Base-by-base conservation (phyloP, 2,329 filamentous ascomycete species). In the Fusarium camptoceras region DNA sequence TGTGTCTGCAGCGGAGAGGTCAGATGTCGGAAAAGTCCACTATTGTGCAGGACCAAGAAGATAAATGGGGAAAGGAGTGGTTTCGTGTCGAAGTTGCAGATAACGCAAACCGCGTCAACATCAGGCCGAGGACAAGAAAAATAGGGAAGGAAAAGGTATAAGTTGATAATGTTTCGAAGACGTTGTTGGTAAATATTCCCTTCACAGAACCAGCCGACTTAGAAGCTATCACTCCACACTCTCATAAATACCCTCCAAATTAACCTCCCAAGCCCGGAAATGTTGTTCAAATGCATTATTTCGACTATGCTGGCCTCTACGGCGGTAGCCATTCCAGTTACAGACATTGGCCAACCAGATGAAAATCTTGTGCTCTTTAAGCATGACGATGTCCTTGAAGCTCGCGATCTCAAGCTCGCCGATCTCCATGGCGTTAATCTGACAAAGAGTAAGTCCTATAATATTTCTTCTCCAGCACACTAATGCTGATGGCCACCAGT, bases 191-290 rank as follows among this genome's bases (percentile, higher is more conserved):
- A 34, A 6, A 37, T 11, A 4, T 18, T n/a, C 31, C 5, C 16
- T 34, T 6, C 1, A 18, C 3, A 2, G 6, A 18, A 37, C 31
- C 5, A 18, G 31, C 31, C 31, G 1, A 6, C 31, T 18, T 37
- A 2, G 3, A 18, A 6, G 0, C 3, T 2, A 37, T 37, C 16
- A 37, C 31, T 4, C 16, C 5, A 18, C 31, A 6, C 1, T 18
- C 5, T 4, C 31, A 6, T 10, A 18, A 1, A 37, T 5, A 18
- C 16, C 3, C 10, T 34, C 16, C 10, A 34, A 34, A 5, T 5
- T 34, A 10, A 34, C 6, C 9, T 34, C 2, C 4, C 16, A 18
- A 48, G 11, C 6, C 27, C 2, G 6, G 22, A 14, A 0, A 48
- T 48, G 46, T 14, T 48, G 3, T 20, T 48, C 14, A 11, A 22